A percentile compares a stretch with the other conserved stretches of the same genome.
phyloP scores from a whole-genome alignment of 805 yeast genomes.

The Hanseniaspora guilliermondii region DNA sequence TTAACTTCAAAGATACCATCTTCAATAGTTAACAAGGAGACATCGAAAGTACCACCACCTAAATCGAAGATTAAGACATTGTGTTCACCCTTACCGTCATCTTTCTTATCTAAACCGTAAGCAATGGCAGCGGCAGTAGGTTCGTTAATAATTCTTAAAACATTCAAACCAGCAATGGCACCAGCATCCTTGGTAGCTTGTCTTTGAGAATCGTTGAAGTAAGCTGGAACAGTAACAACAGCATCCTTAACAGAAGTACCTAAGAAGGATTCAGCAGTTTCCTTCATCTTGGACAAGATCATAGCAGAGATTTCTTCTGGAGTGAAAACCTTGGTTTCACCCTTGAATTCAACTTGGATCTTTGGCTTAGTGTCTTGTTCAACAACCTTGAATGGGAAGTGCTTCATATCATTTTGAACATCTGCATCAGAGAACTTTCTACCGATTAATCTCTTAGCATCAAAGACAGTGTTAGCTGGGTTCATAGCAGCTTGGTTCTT shows the following conservation, averaged over 20 bases:
- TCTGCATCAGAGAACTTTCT: constrained; percentile 49
- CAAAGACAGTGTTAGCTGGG: constrained; percentile 86
- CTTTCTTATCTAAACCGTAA: constrained; percentile 65
- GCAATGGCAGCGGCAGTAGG: constrained; percentile 97
- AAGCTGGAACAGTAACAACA: constrained; percentile 91
- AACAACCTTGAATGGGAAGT: constrained; percentile 74
- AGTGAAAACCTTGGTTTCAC: constrained; percentile 73
- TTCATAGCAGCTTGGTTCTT: constrained; percentile 98
- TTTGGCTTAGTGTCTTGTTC: constrained; percentile 77
- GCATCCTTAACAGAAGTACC: constrained; percentile 81
- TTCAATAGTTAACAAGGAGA: constrained; percentile 80
- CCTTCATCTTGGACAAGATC: constrained; percentile 86
- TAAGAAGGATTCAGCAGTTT: constrained; percentile 81
- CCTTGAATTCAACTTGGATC: constrained; percentile 77
- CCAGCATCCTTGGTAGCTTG: constrained; percentile 97
- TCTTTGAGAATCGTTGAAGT: constrained; percentile 92
- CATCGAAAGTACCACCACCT: constrained; percentile 99
- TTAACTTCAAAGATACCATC: constrained; percentile 96
- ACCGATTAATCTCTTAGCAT: constrained; percentile 87
- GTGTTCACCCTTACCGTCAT: constrained; percentile 51
- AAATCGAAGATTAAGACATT: constrained; percentile 87
- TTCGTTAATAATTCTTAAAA: constrained; percentile 86
- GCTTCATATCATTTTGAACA: constrained; percentile 49
- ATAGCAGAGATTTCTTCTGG: constrained; percentile 93
- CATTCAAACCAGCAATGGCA: constrained; percentile 86